Conservation (phyloP, 73 alveolate genomes). For the Paramecium sexaurelia region DNA sequence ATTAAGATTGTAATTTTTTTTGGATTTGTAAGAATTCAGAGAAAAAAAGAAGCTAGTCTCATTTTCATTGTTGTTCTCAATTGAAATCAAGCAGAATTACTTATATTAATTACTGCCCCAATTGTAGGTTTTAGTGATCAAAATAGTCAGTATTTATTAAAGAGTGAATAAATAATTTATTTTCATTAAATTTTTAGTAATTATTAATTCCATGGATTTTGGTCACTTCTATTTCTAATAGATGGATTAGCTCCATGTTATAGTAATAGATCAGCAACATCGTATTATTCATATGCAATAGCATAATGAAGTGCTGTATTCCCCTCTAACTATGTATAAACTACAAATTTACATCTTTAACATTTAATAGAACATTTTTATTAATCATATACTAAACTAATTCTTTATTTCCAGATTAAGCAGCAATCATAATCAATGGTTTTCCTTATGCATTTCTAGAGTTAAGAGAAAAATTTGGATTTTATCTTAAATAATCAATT, state of each 20-base stretch:
- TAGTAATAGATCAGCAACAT: neutral
- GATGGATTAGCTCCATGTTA: neutral
- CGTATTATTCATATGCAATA: neutral
- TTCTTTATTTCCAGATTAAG: slow-evolving; percentile 16
- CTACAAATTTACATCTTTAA: neutral
- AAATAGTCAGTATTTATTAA: neutral
- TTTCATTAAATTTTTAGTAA: neutral
- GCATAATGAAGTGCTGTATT: slow-evolving; percentile 47
- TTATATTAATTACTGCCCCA: neutral
- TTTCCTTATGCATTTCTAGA: neutral
- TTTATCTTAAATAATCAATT: neutral
- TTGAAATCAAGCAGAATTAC: neutral
- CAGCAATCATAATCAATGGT: slow-evolving; percentile 32
- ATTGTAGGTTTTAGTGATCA: neutral
- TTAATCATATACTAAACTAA: neutral
- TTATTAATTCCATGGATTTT: neutral
- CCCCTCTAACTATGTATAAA: slow-evolving; percentile 1
- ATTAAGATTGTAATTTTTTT: neutral
- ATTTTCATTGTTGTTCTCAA: neutral
- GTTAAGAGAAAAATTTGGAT: neutral
- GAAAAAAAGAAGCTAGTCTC: neutral
- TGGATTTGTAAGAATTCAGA: neutral
- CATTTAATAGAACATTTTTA: neutral
- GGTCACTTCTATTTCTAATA: neutral
- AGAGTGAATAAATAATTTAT: neutral